Base-by-base conservation (phyloP, 305 asterid species). In the Plantago rigida region DNA sequence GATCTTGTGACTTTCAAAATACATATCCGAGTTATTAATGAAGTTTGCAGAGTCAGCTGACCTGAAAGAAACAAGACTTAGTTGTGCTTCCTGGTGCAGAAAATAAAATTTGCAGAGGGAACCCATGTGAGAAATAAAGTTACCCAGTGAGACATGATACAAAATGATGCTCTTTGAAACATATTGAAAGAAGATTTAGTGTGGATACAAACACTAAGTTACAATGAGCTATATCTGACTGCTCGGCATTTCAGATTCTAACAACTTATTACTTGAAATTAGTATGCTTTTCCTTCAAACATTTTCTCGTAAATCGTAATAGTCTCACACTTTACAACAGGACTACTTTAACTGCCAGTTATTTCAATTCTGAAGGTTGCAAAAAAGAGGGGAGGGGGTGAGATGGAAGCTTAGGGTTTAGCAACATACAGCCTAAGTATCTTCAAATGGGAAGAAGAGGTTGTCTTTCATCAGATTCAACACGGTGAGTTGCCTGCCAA, bases 391-490 rank as follows among this genome's bases (percentile, higher is more conserved):
- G 11, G 28, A 78, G 59, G 29, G 47, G 19, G 53, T 47, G 24
- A 60, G 36, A 67, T 55, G 56, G 19, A 60, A 41, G 49, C 47
- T 22, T 46, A 63, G 44, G 41, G 47, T 60, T 51, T 61, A 64
- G 63, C 59, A 19, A 74, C 79, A 47, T 76, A 81, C 86, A 66
- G 64, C 51, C 52, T 47, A 64, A 71, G 59, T 56, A 54, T 69
- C 71, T 62, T 72, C 72, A 81, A 57, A 62, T 70, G 62, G 98
- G 98, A 68, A 91, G 96, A 71, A 91, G 98, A 53, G 94, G 98
- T 63, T 76, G 70, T 79, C 87, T 86, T 66, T 91, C 98, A 69
- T 91, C 96, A 66, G 75, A 67, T 51, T 69, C 86, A 58, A 81
- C 85, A 22, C 70, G 85, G 74, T 91, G 96, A 67, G 70, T 86